Percentiles rank a stretch among this genome's conserved stretches.
Conservation (phyloP, 495 filamentous ascomycete genomes). For the Trichoderma orchidacearum region DNA sequence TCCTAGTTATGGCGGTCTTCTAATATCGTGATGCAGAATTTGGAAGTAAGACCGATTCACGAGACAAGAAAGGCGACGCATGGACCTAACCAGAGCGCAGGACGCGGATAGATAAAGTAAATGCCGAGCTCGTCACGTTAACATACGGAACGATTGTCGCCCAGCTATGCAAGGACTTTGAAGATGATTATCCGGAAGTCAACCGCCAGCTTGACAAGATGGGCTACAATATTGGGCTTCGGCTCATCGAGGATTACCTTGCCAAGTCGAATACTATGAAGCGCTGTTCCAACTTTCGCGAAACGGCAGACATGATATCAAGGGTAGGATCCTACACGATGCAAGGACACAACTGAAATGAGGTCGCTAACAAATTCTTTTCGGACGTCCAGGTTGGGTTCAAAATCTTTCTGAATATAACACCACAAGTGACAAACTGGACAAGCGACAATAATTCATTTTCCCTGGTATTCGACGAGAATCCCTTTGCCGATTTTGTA, state of each 20-base stretch:
- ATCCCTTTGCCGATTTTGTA: constrained; percentile 92
- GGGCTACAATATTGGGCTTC: constrained; percentile 96
- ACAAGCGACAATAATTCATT: constrained; percentile 91
- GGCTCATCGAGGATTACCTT: constrained; percentile 93
- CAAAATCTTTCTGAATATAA: constrained; percentile 97
- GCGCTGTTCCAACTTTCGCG: constrained; percentile 81
- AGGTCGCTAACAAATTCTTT: background rate
- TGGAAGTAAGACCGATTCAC: constrained; percentile 81
- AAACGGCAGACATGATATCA: constrained; percentile 92
- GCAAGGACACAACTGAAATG: background rate
- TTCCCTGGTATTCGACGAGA: constrained; percentile 91
- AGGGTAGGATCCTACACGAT: constrained; percentile 51
- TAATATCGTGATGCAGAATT: constrained; percentile 45
- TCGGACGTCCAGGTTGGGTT: constrained; percentile 63
- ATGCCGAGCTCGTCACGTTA: constrained; percentile 90
- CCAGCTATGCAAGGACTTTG: constrained; percentile 90
- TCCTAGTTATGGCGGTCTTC: constrained; percentile 13
- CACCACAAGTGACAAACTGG: constrained; percentile 93
- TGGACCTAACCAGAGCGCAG: constrained; percentile 15
- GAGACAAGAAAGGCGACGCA: background rate
- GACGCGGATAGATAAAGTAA: constrained; percentile 55
- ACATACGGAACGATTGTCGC: constrained; percentile 97
- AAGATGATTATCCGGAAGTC: constrained; percentile 82
- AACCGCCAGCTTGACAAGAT: constrained; percentile 98
- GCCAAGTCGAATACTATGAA: constrained; percentile 77